These are phyloP conservation scores for Paraglomus occultum DNA, from an alignment of 192 early-diverging fungal genomes.

Conservation along the genomic window DNA sequence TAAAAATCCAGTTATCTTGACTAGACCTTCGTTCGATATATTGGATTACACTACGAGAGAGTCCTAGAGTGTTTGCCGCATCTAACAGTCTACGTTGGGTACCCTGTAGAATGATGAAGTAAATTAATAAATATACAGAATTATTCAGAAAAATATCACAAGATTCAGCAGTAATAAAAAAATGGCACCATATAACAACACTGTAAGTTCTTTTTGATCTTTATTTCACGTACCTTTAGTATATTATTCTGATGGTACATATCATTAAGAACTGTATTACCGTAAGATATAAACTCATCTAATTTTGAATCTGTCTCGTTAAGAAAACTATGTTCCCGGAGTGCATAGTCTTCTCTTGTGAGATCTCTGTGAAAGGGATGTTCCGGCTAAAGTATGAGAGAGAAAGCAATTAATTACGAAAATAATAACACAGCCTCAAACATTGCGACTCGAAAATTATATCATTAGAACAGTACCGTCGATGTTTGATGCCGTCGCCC, in stretches of 20 bases:
- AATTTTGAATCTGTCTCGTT: conserved; percentile 46
- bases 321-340: conserved; percentile 47
- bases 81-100: conserved; percentile 56
- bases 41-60: conserved; percentile 58
- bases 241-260: conserved; percentile 55
- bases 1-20: conserved; percentile 64
- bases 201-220: not conserved
- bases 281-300: conserved; percentile 56
- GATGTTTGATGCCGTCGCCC: conserved; percentile 42
- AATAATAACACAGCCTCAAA: not conserved
- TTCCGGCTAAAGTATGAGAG: conserved; percentile 34
- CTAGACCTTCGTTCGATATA: conserved; percentile 54
- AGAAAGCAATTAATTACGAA: not conserved
- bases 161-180: not conserved
- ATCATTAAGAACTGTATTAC: conserved; percentile 47
- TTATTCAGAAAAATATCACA: not conserved
- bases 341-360: conserved; percentile 31
- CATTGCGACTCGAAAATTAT: not conserved
- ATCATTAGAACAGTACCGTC: conserved; percentile 5
- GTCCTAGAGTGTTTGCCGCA: conserved; percentile 55
- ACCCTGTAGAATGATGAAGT: conserved; percentile 37
- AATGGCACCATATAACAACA: no score
- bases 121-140: conserved; percentile 8
- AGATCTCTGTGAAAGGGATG: conserved; percentile 38
- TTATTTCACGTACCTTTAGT: conserved; percentile 44